Conservation (phyloP, 2,329 filamentous ascomycete genomes). For the Aschersonia sp. region DNA sequence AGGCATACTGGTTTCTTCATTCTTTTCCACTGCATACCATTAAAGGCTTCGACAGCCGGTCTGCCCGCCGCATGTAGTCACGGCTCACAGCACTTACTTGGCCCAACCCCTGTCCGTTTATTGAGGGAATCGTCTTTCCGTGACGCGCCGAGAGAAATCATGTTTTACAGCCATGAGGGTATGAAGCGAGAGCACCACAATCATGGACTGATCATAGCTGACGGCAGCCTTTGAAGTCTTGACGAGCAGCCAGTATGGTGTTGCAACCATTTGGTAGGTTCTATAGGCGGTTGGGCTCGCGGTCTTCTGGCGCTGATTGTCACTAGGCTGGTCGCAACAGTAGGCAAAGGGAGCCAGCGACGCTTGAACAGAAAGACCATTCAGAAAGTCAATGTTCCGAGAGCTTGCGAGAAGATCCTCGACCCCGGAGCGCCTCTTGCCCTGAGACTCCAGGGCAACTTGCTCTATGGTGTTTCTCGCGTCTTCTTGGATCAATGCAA, state of each 20-base stretch:
- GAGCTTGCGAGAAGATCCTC: constrained; percentile 80
- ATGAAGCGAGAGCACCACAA: constrained; percentile 6
- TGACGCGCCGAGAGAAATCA: constrained; percentile 18
- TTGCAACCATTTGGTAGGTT: constrained; percentile 82
- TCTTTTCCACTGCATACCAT: no score
- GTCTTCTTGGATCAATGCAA: constrained; percentile 79
- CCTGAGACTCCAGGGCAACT: constrained; percentile 73
- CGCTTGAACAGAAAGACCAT: constrained; percentile 78
- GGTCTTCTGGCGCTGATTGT: no score
- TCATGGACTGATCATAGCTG: constrained; percentile 5
- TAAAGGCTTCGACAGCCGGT: no score
- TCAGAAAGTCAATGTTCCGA: constrained; percentile 71
- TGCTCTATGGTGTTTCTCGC: constrained; percentile 73
- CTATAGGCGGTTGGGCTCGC: no score
- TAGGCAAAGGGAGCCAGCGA: constrained; percentile 59
- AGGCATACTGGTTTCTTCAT: background rate
- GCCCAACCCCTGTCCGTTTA: no score
- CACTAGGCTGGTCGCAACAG: constrained; percentile 75
- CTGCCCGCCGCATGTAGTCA: no score
- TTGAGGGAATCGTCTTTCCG: no score
- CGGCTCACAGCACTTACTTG: no score
- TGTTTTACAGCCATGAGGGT: constrained; percentile 98
- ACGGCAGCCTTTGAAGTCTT: constrained; percentile 39
- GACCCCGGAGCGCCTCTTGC: constrained; percentile 74
- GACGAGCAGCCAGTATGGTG: constrained; percentile 74